Evolutionary conservation across 768 basidiomycete genomes (phyloP).

Genomic region (Scleroderma bovista): DNA sequence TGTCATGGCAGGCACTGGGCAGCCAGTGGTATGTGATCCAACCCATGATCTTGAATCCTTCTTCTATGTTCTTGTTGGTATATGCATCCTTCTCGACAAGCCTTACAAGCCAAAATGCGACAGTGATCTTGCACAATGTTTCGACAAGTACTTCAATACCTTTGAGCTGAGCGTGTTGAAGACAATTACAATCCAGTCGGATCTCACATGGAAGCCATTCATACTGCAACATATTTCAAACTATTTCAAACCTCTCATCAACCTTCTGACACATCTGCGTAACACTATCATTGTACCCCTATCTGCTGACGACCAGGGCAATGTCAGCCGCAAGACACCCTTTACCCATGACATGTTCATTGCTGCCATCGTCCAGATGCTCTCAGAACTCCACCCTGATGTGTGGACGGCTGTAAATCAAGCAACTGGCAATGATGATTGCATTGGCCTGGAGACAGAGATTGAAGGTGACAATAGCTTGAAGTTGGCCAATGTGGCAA

Average conservation of each 20-base stretch:
- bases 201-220: background rate
- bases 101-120: too few relatives aligned
- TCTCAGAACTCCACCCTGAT: too few relatives aligned
- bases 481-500: background rate
- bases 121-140: too few relatives aligned
- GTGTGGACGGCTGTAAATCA: background rate
- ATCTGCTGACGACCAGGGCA: background rate
- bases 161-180: background rate
- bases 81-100: too few relatives aligned
- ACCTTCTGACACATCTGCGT: background rate
- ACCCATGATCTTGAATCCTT: too few relatives aligned
- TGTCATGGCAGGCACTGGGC: too few relatives aligned
- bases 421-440: background rate
- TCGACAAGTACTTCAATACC: background rate
- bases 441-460: background rate
- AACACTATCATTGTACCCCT: background rate
- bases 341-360: too few relatives aligned
- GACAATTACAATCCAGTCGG: background rate
- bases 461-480: background rate
- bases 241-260: background rate
- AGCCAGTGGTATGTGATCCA: too few relatives aligned
- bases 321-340: too few relatives aligned
- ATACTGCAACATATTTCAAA: background rate
- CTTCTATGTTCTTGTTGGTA: too few relatives aligned
- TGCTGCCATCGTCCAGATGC: too few relatives aligned